Evolutionary conservation across 1,284 basidiomycete species (phyloP), one percentile per base, ranked within the genome.

Genomic region (Vanrija sp.): DNA sequence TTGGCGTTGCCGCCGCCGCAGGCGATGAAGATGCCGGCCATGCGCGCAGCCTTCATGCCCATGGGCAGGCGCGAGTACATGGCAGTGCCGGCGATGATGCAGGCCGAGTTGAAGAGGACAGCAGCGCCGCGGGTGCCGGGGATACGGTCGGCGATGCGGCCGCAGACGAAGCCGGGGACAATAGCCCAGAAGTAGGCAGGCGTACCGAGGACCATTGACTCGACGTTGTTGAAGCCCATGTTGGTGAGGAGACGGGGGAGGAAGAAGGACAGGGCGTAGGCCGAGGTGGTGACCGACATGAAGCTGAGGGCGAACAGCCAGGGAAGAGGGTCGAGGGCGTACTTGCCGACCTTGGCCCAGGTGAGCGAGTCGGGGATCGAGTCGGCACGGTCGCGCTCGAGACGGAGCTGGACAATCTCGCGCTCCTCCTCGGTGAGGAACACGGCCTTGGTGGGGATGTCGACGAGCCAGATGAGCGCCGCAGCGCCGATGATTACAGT

Each of bases 241-340:
- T 69, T 68, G 2, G 61, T 57, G 7, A 79, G 68, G 47, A 79
- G 78, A 45, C 70, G 62, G 22, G 77, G 76, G 3, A 78, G 63
- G 71, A 78, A 78, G 68, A 71, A 74, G n/a, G 64, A 57, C 56
- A 70, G 42, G 10, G 46, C 38, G 43, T 53, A 63, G 6, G 45
- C 43, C 18, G 49, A 56, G 8, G 49, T 57, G 20, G 62, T 64
- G 14, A 61, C 55, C 18, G 56, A 49, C 41, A 64, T 59, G 64
- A 78, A 76, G 60, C 75, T 64, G 51, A 78, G 62, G n/a, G 69
- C 75, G 51, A 75, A 79, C 3, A 64, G 51, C 77, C 78, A 79
- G 9, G 77, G 56, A 68, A 76, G 77, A 56, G 66, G 56, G 59
- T 78, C 76, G n/a, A 20, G n/a, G 16, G 68, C 44, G 59, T 78